Conservation (phyloP, 345 rosid species). For the Hevea brasiliensis region DNA sequence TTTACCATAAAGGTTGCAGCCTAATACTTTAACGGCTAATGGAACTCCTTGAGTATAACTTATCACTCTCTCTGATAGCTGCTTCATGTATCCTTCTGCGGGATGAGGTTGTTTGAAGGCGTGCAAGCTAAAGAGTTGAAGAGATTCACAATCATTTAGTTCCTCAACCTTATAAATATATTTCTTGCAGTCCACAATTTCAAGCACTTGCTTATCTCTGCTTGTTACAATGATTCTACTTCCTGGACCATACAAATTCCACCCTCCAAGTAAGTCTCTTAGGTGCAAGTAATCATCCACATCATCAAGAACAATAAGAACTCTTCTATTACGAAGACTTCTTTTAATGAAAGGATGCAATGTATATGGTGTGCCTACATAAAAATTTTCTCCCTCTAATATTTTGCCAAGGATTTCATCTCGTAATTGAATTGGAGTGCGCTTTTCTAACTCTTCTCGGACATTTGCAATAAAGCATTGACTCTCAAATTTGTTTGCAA, state of each 20-base stretch:
- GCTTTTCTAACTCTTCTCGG: not conserved
- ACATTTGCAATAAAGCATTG: not conserved
- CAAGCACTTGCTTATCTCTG: not conserved
- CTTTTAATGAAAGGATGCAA: not conserved
- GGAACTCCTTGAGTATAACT: not conserved
- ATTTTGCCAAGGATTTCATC: not conserved
- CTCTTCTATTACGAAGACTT: not conserved
- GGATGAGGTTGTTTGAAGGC: slow-evolving; percentile 1
- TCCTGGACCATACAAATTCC: not conserved
- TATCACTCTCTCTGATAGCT: not conserved
- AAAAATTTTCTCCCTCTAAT: not conserved
- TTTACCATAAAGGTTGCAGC: not conserved
- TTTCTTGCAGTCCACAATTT: not conserved
- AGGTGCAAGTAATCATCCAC: not conserved
- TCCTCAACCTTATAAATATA: not conserved
- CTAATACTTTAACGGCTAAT: slow-evolving; percentile 1
- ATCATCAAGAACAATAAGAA: not conserved
- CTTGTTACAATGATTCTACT: slow-evolving; percentile 10
- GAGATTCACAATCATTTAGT: not conserved
- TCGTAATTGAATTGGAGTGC: not conserved
- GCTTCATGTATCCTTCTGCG: not conserved
- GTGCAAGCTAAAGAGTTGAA: not conserved
- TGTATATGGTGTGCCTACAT: not conserved
- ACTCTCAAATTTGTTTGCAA: not conserved
- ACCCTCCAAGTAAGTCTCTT: not conserved